Percentiles rank a stretch among this genome's conserved stretches.
Evolutionary conservation across 306 rosid genomes (phyloP).

Genomic region (Begonia peltatifolia): DNA sequence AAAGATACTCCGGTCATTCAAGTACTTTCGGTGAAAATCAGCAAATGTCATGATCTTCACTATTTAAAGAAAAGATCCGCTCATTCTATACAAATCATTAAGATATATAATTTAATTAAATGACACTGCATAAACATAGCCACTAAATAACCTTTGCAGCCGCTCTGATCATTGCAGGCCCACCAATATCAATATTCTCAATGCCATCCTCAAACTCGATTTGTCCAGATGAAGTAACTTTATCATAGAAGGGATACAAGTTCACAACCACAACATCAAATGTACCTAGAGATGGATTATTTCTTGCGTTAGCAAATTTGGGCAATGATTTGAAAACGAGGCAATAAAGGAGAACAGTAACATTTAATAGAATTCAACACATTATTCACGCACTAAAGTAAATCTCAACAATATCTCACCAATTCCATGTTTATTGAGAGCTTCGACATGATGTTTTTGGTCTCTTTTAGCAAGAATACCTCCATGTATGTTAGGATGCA

Average conservation of each 20-base stretch:
- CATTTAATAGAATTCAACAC: background rate
- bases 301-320: conserved; percentile 3
- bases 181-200: conserved; percentile 96
- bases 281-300: conserved; percentile 38
- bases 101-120: too few species aligned
- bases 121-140: background rate
- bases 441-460: conserved; percentile 74
- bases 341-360: background rate
- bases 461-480: conserved; percentile 96
- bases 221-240: conserved; percentile 59
- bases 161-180: conserved; percentile 93
- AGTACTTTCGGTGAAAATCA: background rate
- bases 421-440: conserved; percentile 65
- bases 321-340: background rate
- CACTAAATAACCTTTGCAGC: conserved; percentile 74
- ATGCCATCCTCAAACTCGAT: conserved; percentile 82
- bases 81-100: too few species aligned
- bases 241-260: conserved; percentile 78
- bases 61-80: background rate
- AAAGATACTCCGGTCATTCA: background rate
- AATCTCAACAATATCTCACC: conserved; percentile 28
- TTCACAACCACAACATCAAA: conserved; percentile 93
- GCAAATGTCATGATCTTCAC: conserved; percentile 1
- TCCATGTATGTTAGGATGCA: conserved; percentile 84
- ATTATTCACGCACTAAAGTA: background rate